Conservation (phyloP, 2,329 filamentous ascomycete species). For the Penicillium griseofulvum region DNA sequence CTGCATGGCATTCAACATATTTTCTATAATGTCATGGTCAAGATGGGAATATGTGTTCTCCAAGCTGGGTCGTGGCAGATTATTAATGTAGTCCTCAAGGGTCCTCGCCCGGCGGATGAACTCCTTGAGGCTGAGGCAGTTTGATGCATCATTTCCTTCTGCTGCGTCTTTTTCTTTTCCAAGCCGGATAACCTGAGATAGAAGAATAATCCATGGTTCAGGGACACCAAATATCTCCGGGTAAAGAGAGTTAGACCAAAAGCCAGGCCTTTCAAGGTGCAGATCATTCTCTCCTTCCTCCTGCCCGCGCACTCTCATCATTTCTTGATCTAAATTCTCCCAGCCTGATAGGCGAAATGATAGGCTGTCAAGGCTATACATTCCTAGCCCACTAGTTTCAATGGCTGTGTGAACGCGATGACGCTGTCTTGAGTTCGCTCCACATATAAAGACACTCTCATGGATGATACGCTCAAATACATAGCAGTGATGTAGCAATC, state of each 20-base stretch:
- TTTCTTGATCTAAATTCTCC: slow-evolving; percentile 33
- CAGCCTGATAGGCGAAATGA: slow-evolving; percentile 33
- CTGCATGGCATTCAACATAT: slow-evolving; percentile 42
- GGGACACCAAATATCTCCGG: slow-evolving; percentile 49
- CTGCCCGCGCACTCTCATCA: slow-evolving; percentile 33
- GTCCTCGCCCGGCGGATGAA: slow-evolving; percentile 35
- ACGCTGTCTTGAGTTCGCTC: slow-evolving; percentile 16
- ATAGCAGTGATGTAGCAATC: slow-evolving; percentile 50
- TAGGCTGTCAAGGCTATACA: slow-evolving; percentile 16
- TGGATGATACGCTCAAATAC: slow-evolving; percentile 47
- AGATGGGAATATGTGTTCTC: slow-evolving; percentile 12
- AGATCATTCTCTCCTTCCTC: slow-evolving; percentile 48
- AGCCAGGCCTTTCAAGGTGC: slow-evolving; percentile 43
- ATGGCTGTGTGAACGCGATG: slow-evolving; percentile 26
- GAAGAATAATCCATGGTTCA: slow-evolving; percentile 41
- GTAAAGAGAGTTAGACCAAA: slow-evolving; percentile 44
- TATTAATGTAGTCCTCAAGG: slow-evolving; percentile 31
- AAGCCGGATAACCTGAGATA: slow-evolving; percentile 45
- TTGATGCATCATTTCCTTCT: slow-evolving; percentile 13
- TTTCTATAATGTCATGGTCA: slow-evolving; percentile 23
- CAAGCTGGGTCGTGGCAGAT: slow-evolving; percentile 8
- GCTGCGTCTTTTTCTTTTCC: slow-evolving; percentile 44
- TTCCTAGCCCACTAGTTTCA: slow-evolving; percentile 28
- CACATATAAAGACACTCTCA: slow-evolving; percentile 38
- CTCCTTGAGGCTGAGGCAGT: slow-evolving; percentile 24